Evolutionary conservation across 805 yeast species (phyloP), one percentile per base, ranked within the genome.

Genomic region (Candida xyloterini): DNA sequence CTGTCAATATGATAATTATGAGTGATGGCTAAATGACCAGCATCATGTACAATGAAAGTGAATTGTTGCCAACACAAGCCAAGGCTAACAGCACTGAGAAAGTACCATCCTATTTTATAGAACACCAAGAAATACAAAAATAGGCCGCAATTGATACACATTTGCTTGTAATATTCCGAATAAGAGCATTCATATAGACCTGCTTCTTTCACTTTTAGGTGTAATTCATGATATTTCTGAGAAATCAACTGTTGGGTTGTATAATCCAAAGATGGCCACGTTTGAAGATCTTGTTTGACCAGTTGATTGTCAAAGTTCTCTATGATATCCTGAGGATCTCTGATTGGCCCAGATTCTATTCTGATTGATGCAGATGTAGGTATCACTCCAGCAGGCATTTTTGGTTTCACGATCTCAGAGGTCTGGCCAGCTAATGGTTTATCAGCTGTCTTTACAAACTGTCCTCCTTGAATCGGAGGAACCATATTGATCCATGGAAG

Each of bases 401-500:
- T 66, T 0, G 86, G 80, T n/a, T 33, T 47, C 10, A 79, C 73
- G 4, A 53, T 47, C 0, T 63, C 73, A 1, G 59, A 56, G 15
- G 71, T 67, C 39, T 59, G 66, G 2, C 83, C 83, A 2, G 66
- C 57, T 43, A 63, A 40, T 22, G 34, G 43, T 7, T 14, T 15
- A 8, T 26, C 26, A 22, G 58, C 63, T 13, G 58, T 38, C 1
- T 59, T 51, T 15, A 66, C 54, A 54, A 65, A 79, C 16, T 42
- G 44, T 1, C 87, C 95, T 10, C 95, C 95, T 62, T 87, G 95
- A 47, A 88, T 85, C 1, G 96, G 96, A 4, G 96, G 96, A 24
- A 84, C 57, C 59, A 88, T 62, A 60, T 85, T 84, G 38, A 67
- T 68, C 96, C 96, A 88, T 8, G 66, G 66, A 42, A 68, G 60